Evolutionary conservation across 2,329 filamentous ascomycete genomes (phyloP), one percentile per base, ranked within the genome.

Genomic region (Knufia petricola): DNA sequence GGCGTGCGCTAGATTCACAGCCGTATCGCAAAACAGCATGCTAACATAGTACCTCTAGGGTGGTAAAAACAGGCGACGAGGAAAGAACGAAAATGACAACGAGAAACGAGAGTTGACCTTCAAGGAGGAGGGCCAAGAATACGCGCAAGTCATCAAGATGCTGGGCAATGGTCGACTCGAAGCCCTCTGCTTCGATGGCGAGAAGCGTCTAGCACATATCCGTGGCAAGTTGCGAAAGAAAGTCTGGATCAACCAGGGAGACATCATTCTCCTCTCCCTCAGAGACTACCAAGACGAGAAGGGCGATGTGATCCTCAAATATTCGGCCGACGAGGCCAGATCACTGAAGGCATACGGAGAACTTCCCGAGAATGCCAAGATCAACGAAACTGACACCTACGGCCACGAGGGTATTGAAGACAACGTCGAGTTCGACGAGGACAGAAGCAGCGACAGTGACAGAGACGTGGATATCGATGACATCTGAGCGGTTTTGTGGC

Each of bases 51-150:
- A 4, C 52, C 48, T 61, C 78, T 62, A 92, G 87, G 90, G 90
- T 71, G 90, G 90, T 75, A 96, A 96, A 80, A 96, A 96, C 75
- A 78, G 90, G 72, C 85, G 90, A 81, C 82, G 92, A 75, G 90
- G 90, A 74, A 96, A 95, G 84, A 94, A 94, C 79, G 87, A 94
- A 75, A 94, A 92, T 74, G 92, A 96, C 77, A 94, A 95, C 67
- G 89, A 95, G 76, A 95, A 95, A 79, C 89, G 90, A 70, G 90
- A 96, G 71, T 79, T 96, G 64, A 90, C 87, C 64, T 96, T 96
- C 82, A 95, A 95, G 75, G 92, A 96, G 70, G 90, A 96, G 66
- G 90, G 90, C 59, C 90, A 96, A 76, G 83, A 86, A 71, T 87
- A 87, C 61, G 86, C 86, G 46, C 86, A 92, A 72, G 86, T 92